Base-by-base conservation (phyloP, 495 filamentous ascomycete genomes). In the Friedmanniomyces endolithicus region DNA sequence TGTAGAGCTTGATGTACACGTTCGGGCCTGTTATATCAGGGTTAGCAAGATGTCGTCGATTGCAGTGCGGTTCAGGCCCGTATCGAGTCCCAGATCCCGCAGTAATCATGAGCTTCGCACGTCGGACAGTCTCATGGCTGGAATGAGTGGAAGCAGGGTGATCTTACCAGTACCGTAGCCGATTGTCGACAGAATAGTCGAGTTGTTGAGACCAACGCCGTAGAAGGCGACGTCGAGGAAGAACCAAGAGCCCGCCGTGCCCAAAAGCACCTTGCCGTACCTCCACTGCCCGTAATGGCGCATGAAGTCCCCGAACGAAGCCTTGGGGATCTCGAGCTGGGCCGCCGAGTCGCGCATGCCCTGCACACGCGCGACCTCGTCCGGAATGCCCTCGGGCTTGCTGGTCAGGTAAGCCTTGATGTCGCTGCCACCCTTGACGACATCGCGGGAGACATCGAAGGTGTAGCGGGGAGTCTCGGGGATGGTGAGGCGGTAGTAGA, bases 401-500 rank as follows among this genome's bases (percentile, higher is more conserved):
- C 61, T 57, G 31, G 61, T 62, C 6, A 62, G 56, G 43, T 68
- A 71, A 0, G 79, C 79, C 58, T 79, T 73, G 55, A 82, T 77
- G 59, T 88, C 85, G 22, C 75, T 75, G 56, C 72, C 73, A 35
- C 75, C 85, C 70, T 87, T 78, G 64, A 84, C 74, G 34, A 86
- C 75, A 62, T 94, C 86, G 31, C 75, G 78, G 37, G 76, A 74
- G 11, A 94, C 80, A 64, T 92, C 87, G 59, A 94, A 90, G 33
- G 87, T 95, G 67, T 87, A 88, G 31, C 85, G 81, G 35, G 75
- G 84, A 59, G 88, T 80, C 68, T 90, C 86, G 22, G 89, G 88
- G 59, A 95, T 94, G 24, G 88, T 94, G 4, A 95, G 75, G 44
- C 88, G 87, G 70, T 83, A 89, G 73, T 87, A 90, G 25, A 92